Percentiles rank a stretch among this genome's conserved stretches.
phyloP scores from a whole-genome alignment of 805 yeast species.

The Kodamaea restingae region DNA sequence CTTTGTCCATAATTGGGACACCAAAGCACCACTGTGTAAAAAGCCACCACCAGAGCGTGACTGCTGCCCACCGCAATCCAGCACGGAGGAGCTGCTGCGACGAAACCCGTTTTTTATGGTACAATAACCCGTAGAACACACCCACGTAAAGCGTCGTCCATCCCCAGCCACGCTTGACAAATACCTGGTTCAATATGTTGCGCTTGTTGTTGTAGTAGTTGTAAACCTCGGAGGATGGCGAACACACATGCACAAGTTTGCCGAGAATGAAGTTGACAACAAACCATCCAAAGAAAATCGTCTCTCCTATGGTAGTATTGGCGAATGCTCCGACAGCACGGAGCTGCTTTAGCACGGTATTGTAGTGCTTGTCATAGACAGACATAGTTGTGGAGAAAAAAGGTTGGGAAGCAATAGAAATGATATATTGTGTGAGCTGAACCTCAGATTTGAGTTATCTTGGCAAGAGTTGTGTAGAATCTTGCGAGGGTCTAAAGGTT shows the following conservation, averaged over 20 bases:
- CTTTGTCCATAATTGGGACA: constrained; percentile 81
- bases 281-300: constrained; percentile 30
- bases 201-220: constrained; percentile 57
- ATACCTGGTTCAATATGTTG: constrained; percentile 63
- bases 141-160: constrained; percentile 59
- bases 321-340: not conserved
- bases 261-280: constrained; percentile 46
- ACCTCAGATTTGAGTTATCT: too few species aligned
- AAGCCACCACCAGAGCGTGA: constrained; percentile 77
- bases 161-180: constrained; percentile 90
- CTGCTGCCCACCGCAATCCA: constrained; percentile 42
- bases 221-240: constrained; percentile 45
- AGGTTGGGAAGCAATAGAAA: too few species aligned
- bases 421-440: too few species aligned
- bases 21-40: constrained; percentile 89
- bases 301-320: constrained; percentile 21
- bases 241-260: constrained; percentile 42
- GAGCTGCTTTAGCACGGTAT: not conserved
- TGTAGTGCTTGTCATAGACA: constrained; percentile 12
- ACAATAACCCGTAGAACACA: constrained; percentile 22
- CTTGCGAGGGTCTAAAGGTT: too few species aligned
- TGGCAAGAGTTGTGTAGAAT: too few species aligned
- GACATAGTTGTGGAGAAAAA: constrained; percentile 7
- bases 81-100: constrained; percentile 14
- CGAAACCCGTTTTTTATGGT: constrained; percentile 3